These are phyloP conservation scores for Colletotrichum somersetense DNA, from an alignment of 2,329 filamentous ascomycete species.

Conservation along the genomic window DNA sequence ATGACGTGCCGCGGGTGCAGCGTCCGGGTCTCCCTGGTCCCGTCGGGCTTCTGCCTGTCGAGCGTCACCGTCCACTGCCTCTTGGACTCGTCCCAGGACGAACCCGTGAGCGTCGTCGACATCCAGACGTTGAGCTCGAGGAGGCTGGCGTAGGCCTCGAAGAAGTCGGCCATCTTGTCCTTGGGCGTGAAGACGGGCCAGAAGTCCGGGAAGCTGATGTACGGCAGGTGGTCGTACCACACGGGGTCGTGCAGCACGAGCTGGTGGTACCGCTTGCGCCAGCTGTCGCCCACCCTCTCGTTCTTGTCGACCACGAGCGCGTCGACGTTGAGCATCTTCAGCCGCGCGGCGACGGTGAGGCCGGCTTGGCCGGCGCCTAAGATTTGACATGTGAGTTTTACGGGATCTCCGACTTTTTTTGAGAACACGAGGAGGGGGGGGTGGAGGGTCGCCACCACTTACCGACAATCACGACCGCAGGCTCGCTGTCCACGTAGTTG, in stretches of 20 bases:
- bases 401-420: not conserved
- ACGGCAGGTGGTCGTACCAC: slow-evolving; percentile 70
- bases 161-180: slow-evolving; percentile 75
- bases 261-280: slow-evolving; percentile 68
- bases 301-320: slow-evolving; percentile 65
- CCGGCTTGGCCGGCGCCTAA: slow-evolving; percentile 63
- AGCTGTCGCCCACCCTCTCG: slow-evolving; percentile 68
- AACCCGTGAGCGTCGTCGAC: slow-evolving; percentile 58
- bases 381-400: not conserved
- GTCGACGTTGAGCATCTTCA: slow-evolving; percentile 68
- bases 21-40: slow-evolving; percentile 63
- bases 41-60: slow-evolving; percentile 57
- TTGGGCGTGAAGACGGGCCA: slow-evolving; percentile 78
- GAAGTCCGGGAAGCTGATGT: slow-evolving; percentile 69
- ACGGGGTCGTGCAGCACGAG: slow-evolving; percentile 74
- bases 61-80: slow-evolving; percentile 69
- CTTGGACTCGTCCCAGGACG: slow-evolving; percentile 61
- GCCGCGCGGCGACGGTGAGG: slow-evolving; percentile 63
- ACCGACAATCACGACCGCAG: slow-evolving; percentile 43
- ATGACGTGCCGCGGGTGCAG: slow-evolving; percentile 74
- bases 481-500: slow-evolving; percentile 40
- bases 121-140: slow-evolving; percentile 77
- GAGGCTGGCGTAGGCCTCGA: slow-evolving; percentile 71
- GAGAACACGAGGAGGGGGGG: not conserved
- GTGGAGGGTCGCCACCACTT: not conserved